Base-by-base conservation (phyloP, 2,329 filamentous ascomycete species). In the Fusarium begoniae region DNA sequence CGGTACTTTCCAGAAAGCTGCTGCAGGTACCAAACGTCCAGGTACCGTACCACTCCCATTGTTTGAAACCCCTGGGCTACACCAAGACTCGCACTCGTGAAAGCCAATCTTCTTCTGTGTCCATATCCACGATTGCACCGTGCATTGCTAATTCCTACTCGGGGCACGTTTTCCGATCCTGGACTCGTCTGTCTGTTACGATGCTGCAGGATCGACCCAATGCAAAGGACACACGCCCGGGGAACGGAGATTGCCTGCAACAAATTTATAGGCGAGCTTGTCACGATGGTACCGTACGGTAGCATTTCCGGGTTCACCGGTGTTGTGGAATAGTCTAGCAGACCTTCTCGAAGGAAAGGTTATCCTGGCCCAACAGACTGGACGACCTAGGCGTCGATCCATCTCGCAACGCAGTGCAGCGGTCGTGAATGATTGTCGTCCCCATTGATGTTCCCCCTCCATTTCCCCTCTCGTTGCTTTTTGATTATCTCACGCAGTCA, bases 301-400 rank as follows among this genome's bases (percentile, higher is more conserved):
- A 67, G 51, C 66, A 75, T 73, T 69, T 53, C 72, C 72, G 64
- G 72, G 54, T 50, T 75, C 72, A 51, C 75, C 63, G 68, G 63
- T 75, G 54, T 69, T 57, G 63, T 69, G 63, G 66, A 69, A 66
- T 57, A 63, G 54, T 65, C 65, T 66, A 65, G 55, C 53, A 68
- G 55, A 57, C 41, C 70, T 78, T 78, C 76, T 74, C 68, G 76
- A 78, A 78, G 76, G 66, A 71, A 58, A 76, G 70, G 70, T 51
- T 65, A 76, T 71, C 76, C 73, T 64, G 66, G 69, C 72, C 75
- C 76, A 76, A 66, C 55, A 60, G 63, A 68, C 60, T 45, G 74
- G 76, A 65, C 30, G 74, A 77, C 73, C 35, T 18, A 66, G 75
- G 58, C 69, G 77, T 78, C 75, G 77, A 78, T 78, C 76, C 57